phyloP scores from a whole-genome alignment of 176 grass and related monocot genomes.

The Alloteropsis semialata region DNA sequence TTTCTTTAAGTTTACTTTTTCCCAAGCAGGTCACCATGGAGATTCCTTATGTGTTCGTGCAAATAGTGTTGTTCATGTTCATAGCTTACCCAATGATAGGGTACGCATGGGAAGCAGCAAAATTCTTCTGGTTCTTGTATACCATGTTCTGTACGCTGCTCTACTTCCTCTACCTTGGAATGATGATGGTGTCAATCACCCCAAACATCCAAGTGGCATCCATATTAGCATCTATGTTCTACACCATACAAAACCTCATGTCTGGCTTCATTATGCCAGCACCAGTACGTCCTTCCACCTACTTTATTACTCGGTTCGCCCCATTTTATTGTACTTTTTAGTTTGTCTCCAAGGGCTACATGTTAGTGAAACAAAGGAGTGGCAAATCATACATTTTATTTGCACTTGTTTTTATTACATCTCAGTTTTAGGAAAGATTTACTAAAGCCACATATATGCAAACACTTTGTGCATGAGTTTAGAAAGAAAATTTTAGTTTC shows the following conservation, averaged over 20 bases:
- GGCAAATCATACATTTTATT: too few relatives aligned
- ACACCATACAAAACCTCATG: conserved; percentile 55
- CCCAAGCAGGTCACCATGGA: conserved; percentile 58
- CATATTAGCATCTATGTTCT: conserved; percentile 64
- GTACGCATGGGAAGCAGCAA: conserved; percentile 49
- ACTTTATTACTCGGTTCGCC: not conserved
- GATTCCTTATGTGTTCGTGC: conserved; percentile 59
- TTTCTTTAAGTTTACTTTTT: not conserved
- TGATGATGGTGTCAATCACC: conserved; percentile 64
- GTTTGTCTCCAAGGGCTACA: not conserved
- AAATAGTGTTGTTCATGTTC: conserved; percentile 42
- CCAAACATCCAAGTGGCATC: conserved; percentile 56
- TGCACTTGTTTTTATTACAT: too few relatives aligned
- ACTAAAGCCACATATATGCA: not conserved
- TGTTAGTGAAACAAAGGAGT: not conserved
- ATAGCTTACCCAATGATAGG: conserved; percentile 77
- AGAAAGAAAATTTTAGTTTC: not conserved
- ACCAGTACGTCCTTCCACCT: conserved; percentile 45
- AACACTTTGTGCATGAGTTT: not conserved
- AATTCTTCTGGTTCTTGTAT: conserved; percentile 73
- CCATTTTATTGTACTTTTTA: not conserved
- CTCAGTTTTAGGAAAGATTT: not conserved
- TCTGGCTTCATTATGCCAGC: conserved; percentile 61
- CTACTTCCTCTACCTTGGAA: conserved; percentile 70
- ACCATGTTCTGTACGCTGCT: conserved; percentile 61